Percentiles rank a stretch among this genome's conserved stretches.
These are phyloP conservation scores for Vachellia pachyceras DNA, from an alignment of 306 rosid genomes.

Conservation along the genomic window DNA sequence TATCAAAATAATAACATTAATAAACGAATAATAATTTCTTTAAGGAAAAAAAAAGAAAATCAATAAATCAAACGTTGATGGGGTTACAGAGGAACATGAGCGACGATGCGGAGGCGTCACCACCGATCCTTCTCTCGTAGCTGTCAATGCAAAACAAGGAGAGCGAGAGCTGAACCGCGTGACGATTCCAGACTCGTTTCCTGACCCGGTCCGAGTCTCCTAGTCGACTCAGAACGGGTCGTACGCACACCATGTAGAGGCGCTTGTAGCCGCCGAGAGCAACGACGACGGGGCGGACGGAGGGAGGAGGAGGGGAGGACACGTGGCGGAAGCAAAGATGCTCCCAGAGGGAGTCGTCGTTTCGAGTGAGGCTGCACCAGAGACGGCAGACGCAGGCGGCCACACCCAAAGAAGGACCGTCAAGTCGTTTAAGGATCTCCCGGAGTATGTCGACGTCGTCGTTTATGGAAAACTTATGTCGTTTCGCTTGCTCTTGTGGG, in stretches of 20 bases:
- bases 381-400: slow-evolving; percentile 91
- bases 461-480: slow-evolving; percentile 69
- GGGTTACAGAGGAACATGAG: slow-evolving; percentile 68
- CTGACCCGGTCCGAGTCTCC: slow-evolving; percentile 60
- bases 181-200: slow-evolving; percentile 65
- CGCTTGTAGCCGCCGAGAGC: slow-evolving; percentile 94
- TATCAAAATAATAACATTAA: not conserved
- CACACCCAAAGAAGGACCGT: slow-evolving; percentile 83
- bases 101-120: slow-evolving; percentile 55
- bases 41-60: not conserved
- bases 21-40: not conserved
- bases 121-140: slow-evolving; percentile 49
- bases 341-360: slow-evolving; percentile 94
- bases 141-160: slow-evolving; percentile 77
- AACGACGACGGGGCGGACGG: slow-evolving; percentile 59
- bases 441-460: slow-evolving; percentile 87
- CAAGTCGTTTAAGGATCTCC: slow-evolving; percentile 87
- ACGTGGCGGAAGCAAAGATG: slow-evolving; percentile 87
- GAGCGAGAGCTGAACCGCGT: slow-evolving; percentile 84
- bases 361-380: slow-evolving; percentile 70
- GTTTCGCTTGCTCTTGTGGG: slow-evolving; percentile 34
- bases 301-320: slow-evolving; percentile 54
- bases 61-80: slow-evolving; percentile 47
- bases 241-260: slow-evolving; percentile 80
- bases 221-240: slow-evolving; percentile 85